Conservation (phyloP, 2,329 filamentous ascomycete genomes). For the Diaporthe citri region DNA sequence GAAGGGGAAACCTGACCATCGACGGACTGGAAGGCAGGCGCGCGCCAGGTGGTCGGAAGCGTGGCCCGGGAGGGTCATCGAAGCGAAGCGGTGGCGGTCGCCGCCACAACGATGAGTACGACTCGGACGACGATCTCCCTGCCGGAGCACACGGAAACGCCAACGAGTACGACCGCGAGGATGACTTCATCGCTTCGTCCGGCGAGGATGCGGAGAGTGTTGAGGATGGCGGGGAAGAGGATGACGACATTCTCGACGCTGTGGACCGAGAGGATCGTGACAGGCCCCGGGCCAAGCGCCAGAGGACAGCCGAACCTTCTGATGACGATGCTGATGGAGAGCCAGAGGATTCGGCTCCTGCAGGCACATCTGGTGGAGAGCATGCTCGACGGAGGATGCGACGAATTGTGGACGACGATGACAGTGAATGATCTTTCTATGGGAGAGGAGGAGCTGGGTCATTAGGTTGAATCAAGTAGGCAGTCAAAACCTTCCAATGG, state of each 20-base stretch:
- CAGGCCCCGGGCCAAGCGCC: conserved; percentile 61
- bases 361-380: conserved; percentile 49
- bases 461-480: background rate
- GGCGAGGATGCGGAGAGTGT: conserved; percentile 69
- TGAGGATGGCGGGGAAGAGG: conserved; percentile 70
- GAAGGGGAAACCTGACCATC: conserved; percentile 72
- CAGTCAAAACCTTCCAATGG: background rate
- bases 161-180: conserved; percentile 84
- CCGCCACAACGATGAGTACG: conserved; percentile 73
- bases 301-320: conserved; percentile 62
- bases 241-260: conserved; percentile 70
- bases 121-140: conserved; percentile 81
- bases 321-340: conserved; percentile 68
- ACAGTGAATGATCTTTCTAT: conserved; percentile 56
- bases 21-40: conserved; percentile 74
- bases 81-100: conserved; percentile 52
- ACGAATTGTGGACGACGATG: conserved; percentile 72
- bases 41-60: conserved; percentile 64
- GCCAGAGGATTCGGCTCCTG: conserved; percentile 61
- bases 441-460: background rate
- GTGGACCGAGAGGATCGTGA: conserved; percentile 68
- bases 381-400: conserved; percentile 62
- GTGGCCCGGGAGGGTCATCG: conserved; percentile 58
- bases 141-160: conserved; percentile 68
- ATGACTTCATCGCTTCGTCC: conserved; percentile 82